Conservation (phyloP, 495 filamentous ascomycete genomes). For the Platismatia glauca region DNA sequence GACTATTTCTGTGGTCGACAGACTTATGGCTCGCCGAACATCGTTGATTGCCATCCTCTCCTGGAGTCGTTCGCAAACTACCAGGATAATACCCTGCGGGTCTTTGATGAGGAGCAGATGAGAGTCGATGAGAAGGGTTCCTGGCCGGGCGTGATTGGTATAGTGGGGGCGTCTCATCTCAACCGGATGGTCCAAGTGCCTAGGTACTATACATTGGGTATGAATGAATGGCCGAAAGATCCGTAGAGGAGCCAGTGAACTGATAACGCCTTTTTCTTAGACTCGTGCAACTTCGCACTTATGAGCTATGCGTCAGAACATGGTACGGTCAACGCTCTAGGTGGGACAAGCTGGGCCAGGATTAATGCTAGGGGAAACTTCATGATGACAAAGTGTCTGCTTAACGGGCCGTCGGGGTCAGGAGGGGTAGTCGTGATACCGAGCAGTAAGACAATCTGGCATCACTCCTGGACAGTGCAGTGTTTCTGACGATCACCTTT, state of each 20-base stretch:
- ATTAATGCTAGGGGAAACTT: not conserved
- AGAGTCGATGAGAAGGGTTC: constrained; percentile 1
- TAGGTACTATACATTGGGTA: constrained; percentile 9
- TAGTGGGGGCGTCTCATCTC: not conserved
- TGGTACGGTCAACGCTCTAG: not conserved
- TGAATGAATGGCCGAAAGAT: not conserved
- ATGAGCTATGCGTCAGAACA: not conserved
- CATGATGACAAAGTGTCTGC: constrained; percentile 5
- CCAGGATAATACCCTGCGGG: not conserved
- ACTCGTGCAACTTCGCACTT: constrained; percentile 11
- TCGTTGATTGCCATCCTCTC: constrained; percentile 7
- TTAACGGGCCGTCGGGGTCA: not conserved
- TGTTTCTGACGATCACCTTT: not conserved
- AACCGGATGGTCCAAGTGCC: constrained; percentile 2
- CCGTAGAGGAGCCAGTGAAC: not conserved
- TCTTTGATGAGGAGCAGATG: constrained; percentile 14
- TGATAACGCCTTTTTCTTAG: not conserved
- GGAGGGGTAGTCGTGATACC: constrained; percentile 10
- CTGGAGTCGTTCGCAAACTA: constrained; percentile 9
- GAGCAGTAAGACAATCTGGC: not conserved
- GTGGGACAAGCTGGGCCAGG: constrained; percentile 5
- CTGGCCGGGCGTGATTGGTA: constrained; percentile 3
- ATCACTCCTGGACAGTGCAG: not conserved
- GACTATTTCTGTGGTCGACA: constrained; percentile 7
- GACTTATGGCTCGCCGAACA: constrained; percentile 7